phyloP scores from a whole-genome alignment of 257 asterid species.

The Thymus quinquecostatus region DNA sequence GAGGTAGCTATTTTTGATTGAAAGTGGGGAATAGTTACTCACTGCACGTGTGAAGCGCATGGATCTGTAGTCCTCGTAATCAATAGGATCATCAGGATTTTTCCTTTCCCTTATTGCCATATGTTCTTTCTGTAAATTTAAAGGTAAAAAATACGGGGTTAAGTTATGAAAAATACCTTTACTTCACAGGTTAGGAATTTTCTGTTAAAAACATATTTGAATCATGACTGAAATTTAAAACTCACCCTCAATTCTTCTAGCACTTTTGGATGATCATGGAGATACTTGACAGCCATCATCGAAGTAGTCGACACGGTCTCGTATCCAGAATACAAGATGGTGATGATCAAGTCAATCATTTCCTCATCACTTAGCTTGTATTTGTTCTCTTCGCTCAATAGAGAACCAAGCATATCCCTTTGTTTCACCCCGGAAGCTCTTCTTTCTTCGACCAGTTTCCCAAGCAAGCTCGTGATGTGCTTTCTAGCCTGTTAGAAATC shows the following conservation, averaged over 20 bases:
- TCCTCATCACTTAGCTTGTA: constrained; percentile 76
- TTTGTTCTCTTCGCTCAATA: constrained; percentile 53
- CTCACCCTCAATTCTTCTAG: constrained; percentile 81
- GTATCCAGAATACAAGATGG: constrained; percentile 81
- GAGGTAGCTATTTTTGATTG: constrained; percentile 27
- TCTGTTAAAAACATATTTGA: constrained; percentile 14
- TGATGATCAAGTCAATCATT: constrained; percentile 76
- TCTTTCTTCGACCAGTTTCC: constrained; percentile 61
- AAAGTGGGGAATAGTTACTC: constrained; percentile 30
- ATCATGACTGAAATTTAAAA: neutral
- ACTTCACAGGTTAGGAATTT: constrained; percentile 4
- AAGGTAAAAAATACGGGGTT: neutral
- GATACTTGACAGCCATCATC: constrained; percentile 95
- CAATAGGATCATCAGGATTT: constrained; percentile 77
- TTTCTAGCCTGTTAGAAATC: constrained; percentile 74
- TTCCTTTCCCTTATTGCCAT: constrained; percentile 77
- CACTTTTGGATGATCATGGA: constrained; percentile 85
- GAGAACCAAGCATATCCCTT: constrained; percentile 69
- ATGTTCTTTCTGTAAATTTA: constrained; percentile 62
- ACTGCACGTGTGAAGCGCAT: constrained; percentile 93
- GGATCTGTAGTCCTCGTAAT: constrained; percentile 78
- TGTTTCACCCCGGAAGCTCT: constrained; percentile 47
- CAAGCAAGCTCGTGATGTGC: constrained; percentile 56
- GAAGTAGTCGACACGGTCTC: constrained; percentile 92
- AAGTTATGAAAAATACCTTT: constrained; percentile 14